These are phyloP conservation scores for Ceratonia siliqua DNA, from an alignment of 306 rosid species.

Conservation along the genomic window DNA sequence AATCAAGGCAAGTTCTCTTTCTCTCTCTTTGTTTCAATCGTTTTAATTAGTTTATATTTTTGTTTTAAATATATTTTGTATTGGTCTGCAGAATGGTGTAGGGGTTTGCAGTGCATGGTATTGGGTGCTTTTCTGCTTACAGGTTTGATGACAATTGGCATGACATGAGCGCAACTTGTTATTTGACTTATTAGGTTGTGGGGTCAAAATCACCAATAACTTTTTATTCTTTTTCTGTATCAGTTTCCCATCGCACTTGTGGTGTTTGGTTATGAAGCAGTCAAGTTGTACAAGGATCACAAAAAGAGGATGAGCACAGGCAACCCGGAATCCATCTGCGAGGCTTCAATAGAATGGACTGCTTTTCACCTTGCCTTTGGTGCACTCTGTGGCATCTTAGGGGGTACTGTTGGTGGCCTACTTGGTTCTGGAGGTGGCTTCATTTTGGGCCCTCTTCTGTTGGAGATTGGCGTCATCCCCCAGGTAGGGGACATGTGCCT, in stretches of 20 bases:
- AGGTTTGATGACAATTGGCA: conserved; percentile 43
- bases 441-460: conserved; percentile 82
- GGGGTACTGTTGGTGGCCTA: conserved; percentile 83
- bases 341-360: conserved; percentile 87
- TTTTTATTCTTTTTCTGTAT: conserved; percentile 2
- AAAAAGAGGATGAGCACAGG: conserved; percentile 65
- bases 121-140: conserved; percentile 78
- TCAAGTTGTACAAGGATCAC: conserved; percentile 65
- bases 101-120: conserved; percentile 66
- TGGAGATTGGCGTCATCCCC: conserved; percentile 90
- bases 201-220: neutral
- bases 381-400: conserved; percentile 74
- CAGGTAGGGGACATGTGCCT: conserved; percentile 43
- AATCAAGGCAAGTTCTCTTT: conserved; percentile 56
- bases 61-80: neutral
- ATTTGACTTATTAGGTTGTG: neutral
- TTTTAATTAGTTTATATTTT: neutral
- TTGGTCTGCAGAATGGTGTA: conserved; percentile 59
- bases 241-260: conserved; percentile 75
- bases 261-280: conserved; percentile 78
- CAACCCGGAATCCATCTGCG: conserved; percentile 61
- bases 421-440: conserved; percentile 95
- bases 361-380: conserved; percentile 63
- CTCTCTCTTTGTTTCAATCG: too few species aligned
- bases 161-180: conserved; percentile 21